phyloP scores from a whole-genome alignment of 1,139 yeast genomes.

The Wickerhamomyces sp. region DNA sequence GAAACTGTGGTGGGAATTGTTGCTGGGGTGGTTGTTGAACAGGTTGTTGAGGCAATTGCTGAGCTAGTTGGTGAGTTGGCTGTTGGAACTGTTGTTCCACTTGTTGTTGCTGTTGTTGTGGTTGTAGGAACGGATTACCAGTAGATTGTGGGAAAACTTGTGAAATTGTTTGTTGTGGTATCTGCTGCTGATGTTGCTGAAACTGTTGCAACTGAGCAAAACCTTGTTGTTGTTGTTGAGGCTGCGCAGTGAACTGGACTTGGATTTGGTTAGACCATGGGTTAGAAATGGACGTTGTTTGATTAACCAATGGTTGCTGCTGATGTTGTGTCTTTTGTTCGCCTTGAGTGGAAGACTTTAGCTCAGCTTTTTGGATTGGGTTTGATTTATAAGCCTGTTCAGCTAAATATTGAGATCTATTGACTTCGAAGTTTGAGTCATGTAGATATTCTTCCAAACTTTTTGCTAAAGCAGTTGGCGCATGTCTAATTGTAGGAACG shows the following conservation, averaged over 20 bases:
- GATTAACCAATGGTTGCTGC: slow-evolving; percentile 19
- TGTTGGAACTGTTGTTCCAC: slow-evolving; percentile 22
- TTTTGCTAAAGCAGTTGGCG: slow-evolving; percentile 88
- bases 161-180: slow-evolving; percentile 8
- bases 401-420: slow-evolving; percentile 70
- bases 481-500: slow-evolving; percentile 95
- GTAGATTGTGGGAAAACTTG: slow-evolving; percentile 2
- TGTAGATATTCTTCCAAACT: slow-evolving; percentile 84
- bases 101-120: slow-evolving; percentile 6
- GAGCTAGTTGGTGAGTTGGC: slow-evolving; percentile 5
- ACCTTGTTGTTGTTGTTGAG: slow-evolving; percentile 17
- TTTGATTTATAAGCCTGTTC: slow-evolving; percentile 45
- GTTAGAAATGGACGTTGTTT: slow-evolving; percentile 13
- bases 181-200: slow-evolving; percentile 11
- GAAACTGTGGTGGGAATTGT: slow-evolving; percentile 5
- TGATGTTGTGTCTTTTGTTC: slow-evolving; percentile 16
- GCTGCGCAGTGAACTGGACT: slow-evolving; percentile 24
- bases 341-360: slow-evolving; percentile 15
- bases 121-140: slow-evolving; percentile 7
- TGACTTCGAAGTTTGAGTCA: slow-evolving; percentile 80
- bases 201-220: slow-evolving; percentile 7
- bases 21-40: slow-evolving; percentile 22
- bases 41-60: slow-evolving; percentile 16
- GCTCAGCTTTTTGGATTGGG: slow-evolving; percentile 12
- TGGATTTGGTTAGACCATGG: slow-evolving; percentile 24